These are phyloP conservation scores for Neurospora sublineolata DNA, from an alignment of 495 filamentous ascomycete species.

Conservation along the genomic window DNA sequence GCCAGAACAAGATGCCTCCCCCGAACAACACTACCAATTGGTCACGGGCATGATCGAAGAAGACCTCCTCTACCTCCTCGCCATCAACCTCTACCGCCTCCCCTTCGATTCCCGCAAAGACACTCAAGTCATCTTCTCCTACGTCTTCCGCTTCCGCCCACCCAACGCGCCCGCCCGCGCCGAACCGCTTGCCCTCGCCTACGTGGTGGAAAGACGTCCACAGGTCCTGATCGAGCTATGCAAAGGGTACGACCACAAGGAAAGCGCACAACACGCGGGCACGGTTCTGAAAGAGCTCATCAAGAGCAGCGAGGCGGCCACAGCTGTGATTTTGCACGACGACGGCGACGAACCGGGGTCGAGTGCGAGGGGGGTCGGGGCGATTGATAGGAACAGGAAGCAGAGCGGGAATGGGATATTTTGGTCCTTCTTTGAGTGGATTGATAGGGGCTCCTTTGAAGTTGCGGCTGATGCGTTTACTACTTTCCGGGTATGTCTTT, in stretches of 20 bases:
- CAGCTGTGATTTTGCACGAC: constrained; percentile 84
- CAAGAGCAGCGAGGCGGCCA: constrained; percentile 70
- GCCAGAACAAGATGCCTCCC: constrained; percentile 75
- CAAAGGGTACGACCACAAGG: constrained; percentile 75
- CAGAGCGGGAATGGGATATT: constrained; percentile 75
- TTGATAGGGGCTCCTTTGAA: constrained; percentile 89
- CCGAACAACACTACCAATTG: constrained; percentile 73
- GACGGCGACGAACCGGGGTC: constrained; percentile 54
- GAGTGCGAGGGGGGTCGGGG: constrained; percentile 43
- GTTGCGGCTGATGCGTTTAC: constrained; percentile 95
- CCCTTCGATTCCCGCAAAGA: constrained; percentile 93
- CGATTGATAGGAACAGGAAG: constrained; percentile 52
- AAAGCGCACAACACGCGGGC: constrained; percentile 88
- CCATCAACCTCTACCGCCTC: constrained; percentile 64
- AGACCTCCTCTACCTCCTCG: constrained; percentile 75
- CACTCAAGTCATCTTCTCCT: constrained; percentile 79
- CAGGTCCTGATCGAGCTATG: constrained; percentile 83
- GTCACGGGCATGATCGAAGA: constrained; percentile 73
- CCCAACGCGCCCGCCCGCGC: constrained; percentile 43
- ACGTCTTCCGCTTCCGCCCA: constrained; percentile 71
- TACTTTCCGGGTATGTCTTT: constrained; percentile 68
- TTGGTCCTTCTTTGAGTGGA: constrained; percentile 98
- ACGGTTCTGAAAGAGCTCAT: constrained; percentile 83
- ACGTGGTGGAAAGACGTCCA: constrained; percentile 72
- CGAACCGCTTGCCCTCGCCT: constrained; percentile 72